These are phyloP conservation scores for Rosa multiflora DNA, from an alignment of 306 rosid species.

Conservation along the genomic window DNA sequence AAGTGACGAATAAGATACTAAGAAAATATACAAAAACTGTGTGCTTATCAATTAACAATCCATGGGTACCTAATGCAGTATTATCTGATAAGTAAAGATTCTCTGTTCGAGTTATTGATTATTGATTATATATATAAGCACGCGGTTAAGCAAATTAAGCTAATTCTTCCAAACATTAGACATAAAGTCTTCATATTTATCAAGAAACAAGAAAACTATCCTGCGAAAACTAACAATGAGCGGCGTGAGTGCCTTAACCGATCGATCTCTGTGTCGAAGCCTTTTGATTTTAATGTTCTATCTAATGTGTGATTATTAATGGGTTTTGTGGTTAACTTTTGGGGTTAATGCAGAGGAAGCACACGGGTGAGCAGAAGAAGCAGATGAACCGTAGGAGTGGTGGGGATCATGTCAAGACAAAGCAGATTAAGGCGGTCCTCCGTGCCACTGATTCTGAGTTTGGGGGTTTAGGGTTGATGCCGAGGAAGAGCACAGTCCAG, in stretches of 20 bases:
- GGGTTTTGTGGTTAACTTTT: background rate
- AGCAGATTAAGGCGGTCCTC: background rate
- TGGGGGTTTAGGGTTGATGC: no score
- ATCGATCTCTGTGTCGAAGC: background rate
- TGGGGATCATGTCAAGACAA: background rate
- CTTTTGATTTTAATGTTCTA: background rate
- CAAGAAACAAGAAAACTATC: background rate
- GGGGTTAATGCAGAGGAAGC: background rate
- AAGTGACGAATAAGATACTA: no score
- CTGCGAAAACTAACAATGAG: background rate
- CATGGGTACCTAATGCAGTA: no score
- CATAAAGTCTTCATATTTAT: background rate
- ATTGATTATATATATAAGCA: no score
- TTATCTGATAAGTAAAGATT: no score
- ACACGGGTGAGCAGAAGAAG: background rate
- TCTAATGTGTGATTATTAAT: background rate
- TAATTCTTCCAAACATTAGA: no score
- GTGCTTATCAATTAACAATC: no score
- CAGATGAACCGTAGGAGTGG: background rate
- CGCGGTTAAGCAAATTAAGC: no score
- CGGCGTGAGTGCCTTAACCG: background rate
- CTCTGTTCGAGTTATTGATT: no score
- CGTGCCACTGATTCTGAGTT: background rate
- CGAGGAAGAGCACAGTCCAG: no score
- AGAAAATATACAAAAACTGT: no score